These are phyloP conservation scores for Colletotrichum euphorbiae DNA, from an alignment of 2,329 filamentous ascomycete genomes.

Conservation along the genomic window DNA sequence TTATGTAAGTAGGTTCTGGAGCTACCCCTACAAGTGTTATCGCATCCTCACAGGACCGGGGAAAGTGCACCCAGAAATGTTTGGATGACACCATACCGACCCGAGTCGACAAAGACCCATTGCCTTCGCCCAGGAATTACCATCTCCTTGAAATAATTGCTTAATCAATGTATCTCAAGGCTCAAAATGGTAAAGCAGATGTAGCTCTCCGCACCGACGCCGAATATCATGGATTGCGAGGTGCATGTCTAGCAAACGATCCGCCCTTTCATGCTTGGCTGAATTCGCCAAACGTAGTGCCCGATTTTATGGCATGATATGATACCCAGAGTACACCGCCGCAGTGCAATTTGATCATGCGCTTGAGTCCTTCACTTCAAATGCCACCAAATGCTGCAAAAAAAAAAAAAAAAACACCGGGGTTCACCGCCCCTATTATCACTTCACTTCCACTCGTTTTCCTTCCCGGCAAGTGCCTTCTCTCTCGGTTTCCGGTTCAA, in stretches of 20 bases:
- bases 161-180: neutral
- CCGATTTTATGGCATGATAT: neutral
- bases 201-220: slow-evolving; percentile 19
- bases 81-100: neutral
- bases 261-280: slow-evolving; percentile 11
- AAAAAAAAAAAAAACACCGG: neutral
- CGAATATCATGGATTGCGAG: slow-evolving; percentile 32
- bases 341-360: slow-evolving; percentile 32
- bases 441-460: slow-evolving; percentile 20
- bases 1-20: neutral
- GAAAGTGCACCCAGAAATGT: neutral
- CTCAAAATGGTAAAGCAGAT: neutral
- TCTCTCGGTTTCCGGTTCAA: slow-evolving; percentile 40
- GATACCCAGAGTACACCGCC: slow-evolving; percentile 27
- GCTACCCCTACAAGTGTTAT: neutral
- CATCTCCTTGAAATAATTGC: no score
- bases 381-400: neutral
- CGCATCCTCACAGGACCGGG: neutral
- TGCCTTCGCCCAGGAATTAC: neutral
- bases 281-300: slow-evolving; percentile 13
- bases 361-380: slow-evolving; percentile 1
- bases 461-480: slow-evolving; percentile 2
- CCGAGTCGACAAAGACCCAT: neutral
- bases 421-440: neutral
- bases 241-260: slow-evolving; percentile 17